Conservation (phyloP, 2,329 filamentous ascomycete genomes). For the Exophiala sp. region DNA sequence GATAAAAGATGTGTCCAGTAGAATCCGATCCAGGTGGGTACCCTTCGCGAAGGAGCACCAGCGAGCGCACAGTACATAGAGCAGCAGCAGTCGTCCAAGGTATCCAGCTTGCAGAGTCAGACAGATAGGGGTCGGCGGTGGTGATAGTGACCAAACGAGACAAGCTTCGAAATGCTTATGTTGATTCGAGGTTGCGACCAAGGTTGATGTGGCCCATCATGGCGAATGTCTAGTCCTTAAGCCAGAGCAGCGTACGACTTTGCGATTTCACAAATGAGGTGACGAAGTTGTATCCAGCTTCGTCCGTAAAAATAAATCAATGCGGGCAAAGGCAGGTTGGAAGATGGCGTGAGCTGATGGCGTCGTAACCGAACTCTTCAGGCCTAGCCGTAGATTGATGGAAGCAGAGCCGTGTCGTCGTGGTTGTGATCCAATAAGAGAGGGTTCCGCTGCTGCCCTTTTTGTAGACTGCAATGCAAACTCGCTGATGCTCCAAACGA, state of each 20-base stretch:
- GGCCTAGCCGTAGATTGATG: not conserved
- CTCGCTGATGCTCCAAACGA: conserved; percentile 24
- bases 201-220: no score
- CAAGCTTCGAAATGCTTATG: no score
- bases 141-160: not conserved
- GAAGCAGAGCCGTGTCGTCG: not conserved
- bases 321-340: no score
- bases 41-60: conserved; percentile 23
- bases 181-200: no score
- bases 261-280: no score
- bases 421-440: not conserved
- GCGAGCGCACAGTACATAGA: conserved; percentile 14
- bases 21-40: conserved; percentile 19
- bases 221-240: no score
- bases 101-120: not conserved
- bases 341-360: not conserved
- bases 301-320: no score
- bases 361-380: not conserved
- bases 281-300: no score
- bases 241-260: no score
- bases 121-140: not conserved
- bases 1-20: conserved; percentile 19
- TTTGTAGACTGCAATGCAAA: conserved; percentile 9
- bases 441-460: conserved; percentile 12
- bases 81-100: conserved; percentile 15